Percentiles rank a stretch among this genome's conserved stretches.
phyloP scores from a whole-genome alignment of 2,329 filamentous ascomycete genomes.

The Venturiaceae sp. region DNA sequence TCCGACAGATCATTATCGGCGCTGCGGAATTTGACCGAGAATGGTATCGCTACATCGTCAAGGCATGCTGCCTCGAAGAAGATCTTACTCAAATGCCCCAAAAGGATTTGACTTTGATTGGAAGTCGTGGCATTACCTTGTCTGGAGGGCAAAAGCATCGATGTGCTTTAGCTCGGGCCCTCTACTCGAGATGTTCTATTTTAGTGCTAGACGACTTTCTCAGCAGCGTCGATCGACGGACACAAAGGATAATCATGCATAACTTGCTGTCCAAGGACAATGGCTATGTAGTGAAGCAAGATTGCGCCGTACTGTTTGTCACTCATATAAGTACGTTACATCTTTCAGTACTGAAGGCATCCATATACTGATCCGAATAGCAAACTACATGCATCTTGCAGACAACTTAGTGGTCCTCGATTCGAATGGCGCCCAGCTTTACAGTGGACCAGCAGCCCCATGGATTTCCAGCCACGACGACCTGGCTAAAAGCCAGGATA shows the following conservation, averaged over 20 bases:
- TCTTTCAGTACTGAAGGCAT: too few relatives aligned
- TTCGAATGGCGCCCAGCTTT: neutral
- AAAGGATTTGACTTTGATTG: conserved; percentile 6
- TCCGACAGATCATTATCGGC: conserved; percentile 8
- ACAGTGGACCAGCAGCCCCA: neutral
- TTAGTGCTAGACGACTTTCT: conserved; percentile 8
- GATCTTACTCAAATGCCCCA: conserved; percentile 6
- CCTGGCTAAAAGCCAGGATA: conserved; percentile 6
- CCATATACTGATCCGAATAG: conserved; percentile 1
- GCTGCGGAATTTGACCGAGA: neutral
- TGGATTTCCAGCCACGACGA: conserved; percentile 6
- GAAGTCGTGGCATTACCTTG: conserved; percentile 6
- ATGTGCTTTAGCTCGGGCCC: conserved; percentile 7
- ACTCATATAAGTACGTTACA: conserved; percentile 9
- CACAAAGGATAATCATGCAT: conserved; percentile 4
- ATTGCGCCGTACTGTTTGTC: conserved; percentile 7
- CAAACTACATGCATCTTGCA: conserved; percentile 4
- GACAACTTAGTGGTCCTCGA: conserved; percentile 10
- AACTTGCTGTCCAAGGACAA: neutral
- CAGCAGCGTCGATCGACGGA: conserved; percentile 8
- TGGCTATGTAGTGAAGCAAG: conserved; percentile 3
- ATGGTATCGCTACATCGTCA: conserved; percentile 7
- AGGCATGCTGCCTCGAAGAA: conserved; percentile 2
- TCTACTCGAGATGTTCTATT: conserved; percentile 7
- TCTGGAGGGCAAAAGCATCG: conserved; percentile 10